Percentiles rank a stretch among this genome's conserved stretches.
Conservation (phyloP, 2,329 filamentous ascomycete genomes). For the Cladosporium velox region DNA sequence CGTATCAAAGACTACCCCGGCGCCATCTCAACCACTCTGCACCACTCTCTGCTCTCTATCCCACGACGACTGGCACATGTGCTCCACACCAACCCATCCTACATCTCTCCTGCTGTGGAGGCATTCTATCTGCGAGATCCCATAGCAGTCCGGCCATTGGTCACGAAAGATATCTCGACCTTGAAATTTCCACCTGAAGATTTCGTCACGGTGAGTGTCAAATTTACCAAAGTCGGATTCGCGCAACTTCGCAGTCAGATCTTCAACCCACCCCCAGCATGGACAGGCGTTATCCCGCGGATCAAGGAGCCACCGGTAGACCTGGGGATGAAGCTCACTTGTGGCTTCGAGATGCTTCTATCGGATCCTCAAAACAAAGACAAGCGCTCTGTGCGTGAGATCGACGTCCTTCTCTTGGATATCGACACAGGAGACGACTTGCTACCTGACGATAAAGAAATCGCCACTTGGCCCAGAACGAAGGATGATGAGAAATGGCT, state of each 20-base stretch:
- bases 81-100: constrained; percentile 71
- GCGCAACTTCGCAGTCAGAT: constrained; percentile 87
- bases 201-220: constrained; percentile 74
- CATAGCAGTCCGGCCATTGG: constrained; percentile 68
- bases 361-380: constrained; percentile 67
- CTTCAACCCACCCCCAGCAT: constrained; percentile 66
- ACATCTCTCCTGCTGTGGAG: constrained; percentile 82
- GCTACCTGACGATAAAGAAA: constrained; percentile 74
- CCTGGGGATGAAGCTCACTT: constrained; percentile 84
- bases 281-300: constrained; percentile 48
- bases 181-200: constrained; percentile 74
- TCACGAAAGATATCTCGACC: constrained; percentile 54
- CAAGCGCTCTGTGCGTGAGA: constrained; percentile 69
- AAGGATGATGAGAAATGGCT: constrained; percentile 90
- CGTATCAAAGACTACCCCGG: constrained; percentile 79
- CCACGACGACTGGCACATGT: constrained; percentile 81
- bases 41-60: constrained; percentile 71
- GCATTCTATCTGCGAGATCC: constrained; percentile 91
- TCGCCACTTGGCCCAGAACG: constrained; percentile 66
- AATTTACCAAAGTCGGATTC: constrained; percentile 85
- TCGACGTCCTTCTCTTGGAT: constrained; percentile 75
- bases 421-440: constrained; percentile 68
- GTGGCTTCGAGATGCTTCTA: constrained; percentile 87
- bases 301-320: constrained; percentile 52
- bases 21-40: constrained; percentile 73